Conservation (phyloP, 2,329 filamentous ascomycete species). For the Clarireedia monteithiana region DNA sequence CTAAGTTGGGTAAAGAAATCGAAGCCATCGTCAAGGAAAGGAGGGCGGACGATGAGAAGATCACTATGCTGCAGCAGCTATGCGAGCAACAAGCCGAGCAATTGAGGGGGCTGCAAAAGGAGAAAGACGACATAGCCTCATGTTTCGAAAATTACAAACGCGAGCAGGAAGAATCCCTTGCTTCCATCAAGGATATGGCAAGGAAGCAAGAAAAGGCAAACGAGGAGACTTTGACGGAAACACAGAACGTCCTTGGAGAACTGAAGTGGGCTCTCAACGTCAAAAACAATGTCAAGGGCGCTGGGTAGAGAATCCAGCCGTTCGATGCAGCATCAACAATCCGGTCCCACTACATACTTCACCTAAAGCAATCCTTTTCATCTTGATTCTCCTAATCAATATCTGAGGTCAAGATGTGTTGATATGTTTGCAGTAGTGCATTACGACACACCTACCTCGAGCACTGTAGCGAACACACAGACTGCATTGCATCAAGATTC, state of each 20-base stretch:
- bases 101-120: constrained; percentile 48
- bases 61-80: constrained; percentile 57
- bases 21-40: constrained; percentile 46
- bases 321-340: background rate
- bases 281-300: constrained; percentile 51
- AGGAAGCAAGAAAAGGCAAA: constrained; percentile 53
- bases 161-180: constrained; percentile 54
- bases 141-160: constrained; percentile 58
- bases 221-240: constrained; percentile 47
- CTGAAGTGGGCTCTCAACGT: constrained; percentile 67
- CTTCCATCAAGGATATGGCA: constrained; percentile 50
- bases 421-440: background rate
- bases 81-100: constrained; percentile 68
- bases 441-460: background rate
- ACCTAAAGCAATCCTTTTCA: background rate
- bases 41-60: constrained; percentile 52
- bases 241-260: constrained; percentile 55
- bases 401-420: background rate
- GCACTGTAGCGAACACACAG: background rate
- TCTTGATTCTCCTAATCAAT: background rate
- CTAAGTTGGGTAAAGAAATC: constrained; percentile 46
- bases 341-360: background rate
- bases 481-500: constrained; percentile 9
- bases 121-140: constrained; percentile 53
- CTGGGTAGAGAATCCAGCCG: constrained; percentile 34